Conservation (phyloP, 2,329 filamentous ascomycete species). For the Alternaria sp. region DNA sequence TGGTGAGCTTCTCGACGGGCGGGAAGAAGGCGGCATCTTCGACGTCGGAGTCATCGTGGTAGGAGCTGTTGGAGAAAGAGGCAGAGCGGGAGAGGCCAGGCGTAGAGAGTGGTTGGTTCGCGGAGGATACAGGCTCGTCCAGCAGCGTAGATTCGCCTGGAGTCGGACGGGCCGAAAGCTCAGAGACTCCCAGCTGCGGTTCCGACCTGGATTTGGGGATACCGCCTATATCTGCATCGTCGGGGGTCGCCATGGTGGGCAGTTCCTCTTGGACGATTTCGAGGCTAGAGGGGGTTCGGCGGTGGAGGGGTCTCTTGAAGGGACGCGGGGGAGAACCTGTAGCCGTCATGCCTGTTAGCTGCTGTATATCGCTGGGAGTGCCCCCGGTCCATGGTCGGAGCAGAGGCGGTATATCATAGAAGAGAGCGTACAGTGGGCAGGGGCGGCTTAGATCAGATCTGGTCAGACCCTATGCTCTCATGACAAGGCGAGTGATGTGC, state of each 20-base stretch:
- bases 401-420: constrained; percentile 5
- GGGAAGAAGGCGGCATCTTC: constrained; percentile 69
- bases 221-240: constrained; percentile 15
- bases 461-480: constrained; percentile 31
- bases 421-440: constrained; percentile 28
- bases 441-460: constrained; percentile 13
- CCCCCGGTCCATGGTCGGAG: constrained; percentile 11
- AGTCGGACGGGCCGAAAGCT: constrained; percentile 27
- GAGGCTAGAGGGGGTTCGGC: constrained; percentile 38
- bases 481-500: constrained; percentile 31
- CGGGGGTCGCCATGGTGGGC: constrained; percentile 35
- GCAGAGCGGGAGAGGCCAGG: constrained; percentile 72
- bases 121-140: constrained; percentile 54
- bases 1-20: constrained; percentile 84
- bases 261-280: constrained; percentile 39
- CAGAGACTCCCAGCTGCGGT: constrained; percentile 39
- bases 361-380: constrained; percentile 7
- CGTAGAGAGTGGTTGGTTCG: constrained; percentile 55
- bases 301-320: constrained; percentile 32
- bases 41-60: constrained; percentile 83
- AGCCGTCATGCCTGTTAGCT: constrained; percentile 41
- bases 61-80: constrained; percentile 86
- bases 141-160: constrained; percentile 37
- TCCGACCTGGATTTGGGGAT: constrained; percentile 36
- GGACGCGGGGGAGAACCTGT: constrained; percentile 36